A percentile compares a stretch with the other conserved stretches of the same genome.
These are phyloP conservation scores for Coemansia sp. DNA, from an alignment of 192 early-diverging fungal genomes.

Conservation along the genomic window DNA sequence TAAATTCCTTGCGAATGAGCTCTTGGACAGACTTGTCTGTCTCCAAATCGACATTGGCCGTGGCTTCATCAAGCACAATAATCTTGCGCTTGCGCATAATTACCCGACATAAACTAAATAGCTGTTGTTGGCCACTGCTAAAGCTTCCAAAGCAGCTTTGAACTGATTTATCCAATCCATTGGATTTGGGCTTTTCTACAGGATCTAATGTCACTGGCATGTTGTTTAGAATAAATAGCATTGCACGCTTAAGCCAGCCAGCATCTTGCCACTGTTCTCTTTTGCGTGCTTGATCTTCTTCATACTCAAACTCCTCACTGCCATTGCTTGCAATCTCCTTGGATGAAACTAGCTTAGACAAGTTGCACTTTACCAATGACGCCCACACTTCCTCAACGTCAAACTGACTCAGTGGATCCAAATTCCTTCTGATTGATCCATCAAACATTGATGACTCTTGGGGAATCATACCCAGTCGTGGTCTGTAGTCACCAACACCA, in stretches of 20 bases:
- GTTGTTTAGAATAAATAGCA: no score
- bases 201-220: background rate
- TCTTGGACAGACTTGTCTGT: conserved; percentile 27
- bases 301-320: no score
- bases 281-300: background rate
- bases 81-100: conserved; percentile 59
- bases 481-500: no score
- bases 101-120: conserved; percentile 66
- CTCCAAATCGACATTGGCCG: conserved; percentile 56
- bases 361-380: no score
- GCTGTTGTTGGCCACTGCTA: conserved; percentile 62
- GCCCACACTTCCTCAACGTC: no score
- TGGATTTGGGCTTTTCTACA: background rate
- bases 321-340: no score
- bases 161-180: background rate
- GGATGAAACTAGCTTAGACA: no score
- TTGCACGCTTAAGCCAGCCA: no score
- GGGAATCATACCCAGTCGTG: no score
- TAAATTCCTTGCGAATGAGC: conserved; percentile 59
- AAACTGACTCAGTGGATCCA: no score
- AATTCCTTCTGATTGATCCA: no score
- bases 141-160: conserved; percentile 5
- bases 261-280: background rate
- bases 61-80: conserved; percentile 13
- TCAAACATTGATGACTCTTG: no score